Percentiles rank a stretch among this genome's conserved stretches.
These are phyloP conservation scores for Gamsiella multidivaricata DNA, from an alignment of 192 early-diverging fungal species.

Conservation along the genomic window DNA sequence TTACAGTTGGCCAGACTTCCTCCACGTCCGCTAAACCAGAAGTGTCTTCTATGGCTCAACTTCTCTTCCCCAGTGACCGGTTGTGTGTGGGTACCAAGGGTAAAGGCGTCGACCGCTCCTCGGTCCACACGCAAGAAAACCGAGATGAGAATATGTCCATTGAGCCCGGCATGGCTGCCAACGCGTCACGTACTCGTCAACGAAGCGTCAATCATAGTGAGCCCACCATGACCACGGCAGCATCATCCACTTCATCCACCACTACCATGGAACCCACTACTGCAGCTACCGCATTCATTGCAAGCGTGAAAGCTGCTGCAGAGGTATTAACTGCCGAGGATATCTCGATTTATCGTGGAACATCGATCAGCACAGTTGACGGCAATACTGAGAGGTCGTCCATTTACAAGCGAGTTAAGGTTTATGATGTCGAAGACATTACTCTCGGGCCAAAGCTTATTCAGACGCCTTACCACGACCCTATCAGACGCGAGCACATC, in stretches of 20 bases:
- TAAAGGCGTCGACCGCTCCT: neutral
- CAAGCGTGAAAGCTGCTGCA: neutral
- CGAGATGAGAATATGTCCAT: neutral
- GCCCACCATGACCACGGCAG: too few relatives aligned
- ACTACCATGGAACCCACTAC: too few relatives aligned
- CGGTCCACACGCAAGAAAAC: too few relatives aligned
- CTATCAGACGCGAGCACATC: neutral
- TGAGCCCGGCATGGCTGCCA: constrained; percentile 3
- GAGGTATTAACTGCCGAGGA: neutral
- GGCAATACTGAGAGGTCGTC: neutral
- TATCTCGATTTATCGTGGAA: too few relatives aligned
- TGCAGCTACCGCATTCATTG: neutral
- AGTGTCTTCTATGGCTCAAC: too few relatives aligned
- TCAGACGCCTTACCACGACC: neutral
- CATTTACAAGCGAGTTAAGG: neutral
- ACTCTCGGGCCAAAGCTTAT: neutral
- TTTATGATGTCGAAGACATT: constrained; percentile 14
- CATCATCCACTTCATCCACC: too few relatives aligned
- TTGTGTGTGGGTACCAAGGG: neutral
- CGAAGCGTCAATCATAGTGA: constrained; percentile 14
- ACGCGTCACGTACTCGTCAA: constrained; percentile 21
- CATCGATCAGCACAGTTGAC: too few relatives aligned
- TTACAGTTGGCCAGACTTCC: too few relatives aligned
- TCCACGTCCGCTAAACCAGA: too few relatives aligned
- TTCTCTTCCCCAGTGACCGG: too few relatives aligned